Conservation (phyloP, 176 grass and related monocot species). For the Carex kokanica region DNA sequence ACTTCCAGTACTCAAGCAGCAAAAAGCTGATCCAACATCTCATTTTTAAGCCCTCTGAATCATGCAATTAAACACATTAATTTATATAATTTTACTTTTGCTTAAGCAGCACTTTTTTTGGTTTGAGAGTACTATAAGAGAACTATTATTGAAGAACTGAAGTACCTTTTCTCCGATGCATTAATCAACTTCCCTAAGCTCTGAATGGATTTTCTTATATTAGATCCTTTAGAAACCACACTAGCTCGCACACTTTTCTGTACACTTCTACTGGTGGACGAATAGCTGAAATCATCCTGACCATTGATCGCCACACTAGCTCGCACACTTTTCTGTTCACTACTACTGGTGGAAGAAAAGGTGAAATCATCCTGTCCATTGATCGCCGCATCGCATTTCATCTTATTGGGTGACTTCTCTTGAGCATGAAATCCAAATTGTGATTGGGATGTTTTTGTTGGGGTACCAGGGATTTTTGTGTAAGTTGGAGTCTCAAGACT, state of each 20-base stretch:
- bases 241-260: conserved; percentile 34
- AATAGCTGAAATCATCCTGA: conserved; percentile 30
- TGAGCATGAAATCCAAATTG: conserved; percentile 44
- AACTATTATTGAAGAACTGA: not conserved
- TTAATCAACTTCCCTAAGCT: conserved; percentile 81
- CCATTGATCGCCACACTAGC: conserved; percentile 11
- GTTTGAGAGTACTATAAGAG: conserved; percentile 11
- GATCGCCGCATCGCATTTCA: conserved; percentile 34
- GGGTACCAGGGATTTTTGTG: conserved; percentile 36
- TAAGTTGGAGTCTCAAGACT: conserved; percentile 58
- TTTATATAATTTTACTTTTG: not conserved
- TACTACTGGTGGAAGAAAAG: conserved; percentile 36
- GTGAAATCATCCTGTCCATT: conserved; percentile 25
- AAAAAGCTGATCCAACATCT: not conserved
- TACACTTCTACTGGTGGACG: conserved; percentile 32
- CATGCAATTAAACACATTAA: not conserved
- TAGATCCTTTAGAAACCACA: conserved; percentile 56
- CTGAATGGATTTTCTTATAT: conserved; percentile 84
- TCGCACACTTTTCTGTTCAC: conserved; percentile 31
- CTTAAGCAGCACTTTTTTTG: conserved; percentile 6
- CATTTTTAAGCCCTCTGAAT: not conserved
- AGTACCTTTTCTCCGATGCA: conserved; percentile 67
- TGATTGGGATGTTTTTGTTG: conserved; percentile 26
- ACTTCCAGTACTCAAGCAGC: not conserved
- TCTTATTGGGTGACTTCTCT: conserved; percentile 40